Base-by-base conservation (phyloP, 345 rosid genomes). In the Syzygium aromaticum region DNA sequence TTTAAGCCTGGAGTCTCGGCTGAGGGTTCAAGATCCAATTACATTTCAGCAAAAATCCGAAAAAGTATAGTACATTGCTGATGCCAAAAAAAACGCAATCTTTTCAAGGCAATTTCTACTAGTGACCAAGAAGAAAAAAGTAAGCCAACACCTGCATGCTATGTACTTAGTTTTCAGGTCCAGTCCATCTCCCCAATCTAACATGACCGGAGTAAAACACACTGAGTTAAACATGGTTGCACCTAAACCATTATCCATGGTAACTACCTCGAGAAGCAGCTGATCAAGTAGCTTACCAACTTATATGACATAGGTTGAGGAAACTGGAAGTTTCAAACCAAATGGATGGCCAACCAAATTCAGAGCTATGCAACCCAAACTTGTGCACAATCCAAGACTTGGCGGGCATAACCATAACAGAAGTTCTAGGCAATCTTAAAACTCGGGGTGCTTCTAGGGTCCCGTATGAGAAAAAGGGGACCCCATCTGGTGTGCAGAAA, bases 381-480 rank as follows among this genome's bases (percentile, higher is more conserved):
- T 33, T 33, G 46, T 33, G 80, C 46, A 73, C 80, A 73, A 17
- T 73, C 3, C 46, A 33, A 17, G 1, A 67, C 80, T 67, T 67
- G 46, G 46, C 25, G 0, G 46, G 17, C 30, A 59, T 59, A 59
- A 12, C 40, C 17, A 67, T 33, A 73, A 9, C 46, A 73, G 25
- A 73, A 73, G 80, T 2, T 73, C 46, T 33, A 0, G 25, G 80
- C 80, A 73, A 73, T 33, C 80, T 33, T 73, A 73, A 73, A 33
- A 64, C 77, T 33, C 0, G 6, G 0, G 80, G 80, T 0, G 13
- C 0, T 64, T 64, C 77, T 73, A 2, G 80, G 25, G 46, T 1
- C 7, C 46, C 3, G 0, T 33, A 73, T 9, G 80, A 73, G 80
- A 8, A 0, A 33, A 73, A 33, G 3, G 6, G 46, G 7, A 67